Evolutionary conservation across 2,329 filamentous ascomycete species (phyloP).

Genomic region (Tolypocladium tropicale): DNA sequence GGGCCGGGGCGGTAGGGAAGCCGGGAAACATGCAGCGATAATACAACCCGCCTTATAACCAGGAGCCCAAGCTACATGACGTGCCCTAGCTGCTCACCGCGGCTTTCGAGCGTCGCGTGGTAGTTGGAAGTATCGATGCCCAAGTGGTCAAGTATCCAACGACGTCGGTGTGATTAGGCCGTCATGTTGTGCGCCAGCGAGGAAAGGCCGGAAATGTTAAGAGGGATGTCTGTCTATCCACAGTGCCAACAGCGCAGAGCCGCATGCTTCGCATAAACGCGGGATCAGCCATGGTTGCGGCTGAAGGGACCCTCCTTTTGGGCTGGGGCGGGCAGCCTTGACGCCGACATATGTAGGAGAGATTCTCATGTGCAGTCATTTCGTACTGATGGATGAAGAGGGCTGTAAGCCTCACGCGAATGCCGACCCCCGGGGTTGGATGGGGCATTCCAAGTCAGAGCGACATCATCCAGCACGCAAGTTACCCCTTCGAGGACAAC

Average conservation of each 20-base stretch:
- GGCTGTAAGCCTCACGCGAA: not conserved
- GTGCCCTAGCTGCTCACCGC: conserved; percentile 5
- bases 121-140: conserved; percentile 10
- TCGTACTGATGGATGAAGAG: not conserved
- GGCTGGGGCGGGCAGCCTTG: not conserved
- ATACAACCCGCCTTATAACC: not conserved
- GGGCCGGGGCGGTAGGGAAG: not conserved
- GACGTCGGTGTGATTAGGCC: conserved; percentile 11
- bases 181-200: conserved; percentile 9
- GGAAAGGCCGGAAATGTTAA: not conserved
- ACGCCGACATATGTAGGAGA: conserved; percentile 5
- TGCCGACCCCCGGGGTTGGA: not conserved
- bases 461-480: not conserved
- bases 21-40: not conserved
- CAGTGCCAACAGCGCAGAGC: not conserved
- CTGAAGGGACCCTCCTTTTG: not conserved
- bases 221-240: not conserved
- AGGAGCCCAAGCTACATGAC: conserved; percentile 5
- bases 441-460: not conserved
- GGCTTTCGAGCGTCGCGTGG: not conserved
- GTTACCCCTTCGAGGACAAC: not conserved
- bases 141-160: conserved; percentile 6
- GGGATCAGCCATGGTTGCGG: not conserved
- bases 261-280: not conserved
- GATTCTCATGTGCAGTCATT: conserved; percentile 5